These are phyloP conservation scores for Globisporangium splendens DNA, from an alignment of 352 stramenopile species.

Conservation along the genomic window DNA sequence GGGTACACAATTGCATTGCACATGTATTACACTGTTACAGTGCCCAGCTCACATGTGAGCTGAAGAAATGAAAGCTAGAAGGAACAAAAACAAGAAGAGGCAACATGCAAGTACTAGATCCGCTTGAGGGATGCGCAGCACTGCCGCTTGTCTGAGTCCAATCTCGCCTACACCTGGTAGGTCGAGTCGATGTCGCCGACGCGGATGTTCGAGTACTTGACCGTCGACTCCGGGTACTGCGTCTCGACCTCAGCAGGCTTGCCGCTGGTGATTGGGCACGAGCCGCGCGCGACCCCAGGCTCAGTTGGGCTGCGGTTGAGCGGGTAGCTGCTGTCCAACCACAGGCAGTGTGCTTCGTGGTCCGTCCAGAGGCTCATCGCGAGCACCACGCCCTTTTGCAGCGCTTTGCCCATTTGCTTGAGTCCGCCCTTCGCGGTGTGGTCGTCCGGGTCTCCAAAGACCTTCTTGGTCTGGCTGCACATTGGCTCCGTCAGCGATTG, in stretches of 20 bases:
- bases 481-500: slow-evolving; percentile 48
- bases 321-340: slow-evolving; percentile 69
- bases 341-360: slow-evolving; percentile 58
- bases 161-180: background rate
- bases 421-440: slow-evolving; percentile 48
- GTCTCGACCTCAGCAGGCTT: slow-evolving; percentile 42
- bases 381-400: slow-evolving; percentile 58
- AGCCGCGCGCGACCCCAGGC: slow-evolving; percentile 48
- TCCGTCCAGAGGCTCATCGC: slow-evolving; percentile 76
- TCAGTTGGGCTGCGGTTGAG: slow-evolving; percentile 25
- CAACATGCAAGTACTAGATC: no score
- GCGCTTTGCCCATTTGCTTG: slow-evolving; percentile 50
- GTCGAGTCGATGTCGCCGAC: slow-evolving; percentile 65
- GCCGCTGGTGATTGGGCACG: slow-evolving; percentile 49
- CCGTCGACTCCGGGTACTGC: slow-evolving; percentile 47
- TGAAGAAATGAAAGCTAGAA: no score
- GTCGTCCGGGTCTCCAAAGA: slow-evolving; percentile 50
- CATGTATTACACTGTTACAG: no score
- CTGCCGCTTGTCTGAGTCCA: no score
- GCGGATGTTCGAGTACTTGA: slow-evolving; percentile 74
- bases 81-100: no score
- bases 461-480: slow-evolving; percentile 41
- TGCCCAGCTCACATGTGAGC: no score
- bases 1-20: no score
- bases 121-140: no score